Percentiles rank a stretch among this genome's conserved stretches.
Evolutionary conservation across 495 filamentous ascomycete genomes (phyloP).

Genomic region (Trichoderma orchidacearum): DNA sequence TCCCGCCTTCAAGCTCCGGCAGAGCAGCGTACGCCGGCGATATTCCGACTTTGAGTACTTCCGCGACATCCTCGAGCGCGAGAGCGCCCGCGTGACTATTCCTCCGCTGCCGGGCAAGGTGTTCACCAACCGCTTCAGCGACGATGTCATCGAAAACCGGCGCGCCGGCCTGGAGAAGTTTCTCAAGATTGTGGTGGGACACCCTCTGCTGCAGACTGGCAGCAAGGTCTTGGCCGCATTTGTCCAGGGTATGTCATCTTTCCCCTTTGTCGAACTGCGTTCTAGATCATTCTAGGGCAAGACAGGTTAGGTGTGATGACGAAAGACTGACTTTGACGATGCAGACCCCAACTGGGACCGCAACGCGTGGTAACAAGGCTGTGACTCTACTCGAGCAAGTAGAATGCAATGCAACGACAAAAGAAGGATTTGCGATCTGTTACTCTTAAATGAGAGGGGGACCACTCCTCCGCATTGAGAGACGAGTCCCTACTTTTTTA

Average conservation of each 20-base stretch:
- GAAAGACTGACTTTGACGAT: not conserved
- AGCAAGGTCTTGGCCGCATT: slow-evolving; percentile 92
- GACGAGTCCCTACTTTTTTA: no score
- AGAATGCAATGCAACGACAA: no score
- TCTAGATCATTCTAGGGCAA: not conserved
- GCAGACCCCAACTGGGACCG: slow-evolving; percentile 70
- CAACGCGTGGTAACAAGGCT: slow-evolving; percentile 51
- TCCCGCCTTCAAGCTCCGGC: slow-evolving; percentile 83
- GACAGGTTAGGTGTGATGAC: not conserved
- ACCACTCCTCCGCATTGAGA: no score
- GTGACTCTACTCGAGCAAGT: no score
- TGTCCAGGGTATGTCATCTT: slow-evolving; percentile 66
- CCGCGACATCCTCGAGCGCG: slow-evolving; percentile 93
- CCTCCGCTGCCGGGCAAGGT: slow-evolving; percentile 94
- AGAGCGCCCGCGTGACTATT: slow-evolving; percentile 87
- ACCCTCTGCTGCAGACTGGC: slow-evolving; percentile 92
- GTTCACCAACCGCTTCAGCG: slow-evolving; percentile 94
- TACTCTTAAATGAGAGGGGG: no score
- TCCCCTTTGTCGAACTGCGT: not conserved
- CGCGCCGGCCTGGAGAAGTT: slow-evolving; percentile 88
- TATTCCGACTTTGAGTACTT: slow-evolving; percentile 99
- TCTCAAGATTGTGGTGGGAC: slow-evolving; percentile 92
- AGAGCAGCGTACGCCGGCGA: slow-evolving; percentile 75
- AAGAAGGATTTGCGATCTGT: no score
- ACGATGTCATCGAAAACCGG: slow-evolving; percentile 95